Conservation (phyloP, 2,329 filamentous ascomycete genomes). For the Dactylellina cionopaga region DNA sequence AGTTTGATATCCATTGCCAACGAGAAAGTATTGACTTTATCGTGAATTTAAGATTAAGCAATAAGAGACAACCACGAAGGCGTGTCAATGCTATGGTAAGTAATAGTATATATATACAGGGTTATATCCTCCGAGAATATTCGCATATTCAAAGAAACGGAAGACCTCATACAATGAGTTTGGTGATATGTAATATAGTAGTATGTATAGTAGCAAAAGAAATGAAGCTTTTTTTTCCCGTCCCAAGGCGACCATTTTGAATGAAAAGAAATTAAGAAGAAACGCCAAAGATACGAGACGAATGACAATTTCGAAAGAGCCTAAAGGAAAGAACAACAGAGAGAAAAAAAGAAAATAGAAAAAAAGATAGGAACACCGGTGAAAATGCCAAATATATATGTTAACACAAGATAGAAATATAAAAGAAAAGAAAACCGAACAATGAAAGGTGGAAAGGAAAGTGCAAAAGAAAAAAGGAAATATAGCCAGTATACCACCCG, state of each 20-base stretch:
- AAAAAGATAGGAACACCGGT: slow-evolving; percentile 27
- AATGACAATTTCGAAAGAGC: not conserved
- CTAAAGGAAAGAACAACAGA: not conserved
- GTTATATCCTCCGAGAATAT: not conserved
- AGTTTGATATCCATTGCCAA: not conserved
- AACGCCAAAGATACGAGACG: slow-evolving; percentile 14
- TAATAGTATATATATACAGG: slow-evolving; percentile 10
- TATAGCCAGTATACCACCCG: slow-evolving; percentile 52
- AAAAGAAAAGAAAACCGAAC: slow-evolving; percentile 2
- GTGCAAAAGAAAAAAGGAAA: slow-evolving; percentile 13
- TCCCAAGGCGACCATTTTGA: not conserved
- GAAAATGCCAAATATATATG: slow-evolving; percentile 27
- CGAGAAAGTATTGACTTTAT: not conserved
- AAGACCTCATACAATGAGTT: too few species aligned
- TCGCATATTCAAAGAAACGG: not conserved
- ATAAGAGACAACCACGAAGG: slow-evolving; percentile 1
- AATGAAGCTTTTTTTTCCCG: not conserved
- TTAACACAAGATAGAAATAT: not conserved
- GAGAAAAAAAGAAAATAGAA: not conserved
- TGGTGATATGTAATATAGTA: too few species aligned
- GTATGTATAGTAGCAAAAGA: not conserved
- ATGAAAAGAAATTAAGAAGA: not conserved
- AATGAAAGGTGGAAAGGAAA: slow-evolving; percentile 11
- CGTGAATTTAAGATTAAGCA: slow-evolving; percentile 2
- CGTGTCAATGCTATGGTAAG: not conserved